Percentiles rank a stretch among this genome's conserved stretches.
phyloP scores from a whole-genome alignment of 805 yeast species.

The Ogataea thermomethanolica region DNA sequence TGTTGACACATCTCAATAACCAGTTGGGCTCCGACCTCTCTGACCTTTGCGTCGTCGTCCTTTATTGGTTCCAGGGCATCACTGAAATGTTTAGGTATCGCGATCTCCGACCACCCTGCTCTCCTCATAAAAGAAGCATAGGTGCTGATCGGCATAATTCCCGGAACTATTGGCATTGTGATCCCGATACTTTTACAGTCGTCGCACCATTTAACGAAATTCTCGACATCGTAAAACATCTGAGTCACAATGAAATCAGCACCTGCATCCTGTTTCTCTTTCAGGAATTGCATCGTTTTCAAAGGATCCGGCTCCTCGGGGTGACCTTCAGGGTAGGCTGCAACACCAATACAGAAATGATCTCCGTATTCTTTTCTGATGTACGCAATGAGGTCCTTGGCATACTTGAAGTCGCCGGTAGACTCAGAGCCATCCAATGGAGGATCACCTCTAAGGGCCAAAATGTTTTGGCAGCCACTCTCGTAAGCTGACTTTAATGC shows the following conservation, averaged over 20 bases:
- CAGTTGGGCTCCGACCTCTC: slow-evolving; percentile 80
- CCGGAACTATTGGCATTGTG: slow-evolving; percentile 87
- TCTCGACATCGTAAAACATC: slow-evolving; percentile 93
- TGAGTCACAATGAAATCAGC: slow-evolving; percentile 94
- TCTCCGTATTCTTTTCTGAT: slow-evolving; percentile 77
- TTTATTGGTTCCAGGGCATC: slow-evolving; percentile 73
- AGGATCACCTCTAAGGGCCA: slow-evolving; percentile 95
- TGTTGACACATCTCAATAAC: slow-evolving; percentile 79
- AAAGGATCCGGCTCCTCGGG: slow-evolving; percentile 72
- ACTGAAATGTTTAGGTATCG: slow-evolving; percentile 70
- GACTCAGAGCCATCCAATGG: slow-evolving; percentile 73
- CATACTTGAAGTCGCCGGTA: slow-evolving; percentile 82
- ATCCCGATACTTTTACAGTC: slow-evolving; percentile 69
- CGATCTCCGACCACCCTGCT: slow-evolving; percentile 89
- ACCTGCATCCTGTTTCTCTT: slow-evolving; percentile 90
- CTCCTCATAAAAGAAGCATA: slow-evolving; percentile 90
- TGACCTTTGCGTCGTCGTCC: slow-evolving; percentile 85
- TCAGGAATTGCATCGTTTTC: slow-evolving; percentile 57
- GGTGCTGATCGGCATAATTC: slow-evolving; percentile 98
- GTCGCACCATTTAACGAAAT: slow-evolving; percentile 78
- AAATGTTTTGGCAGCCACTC: slow-evolving; percentile 91
- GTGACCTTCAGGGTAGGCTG: slow-evolving; percentile 97
- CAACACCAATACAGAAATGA: slow-evolving; percentile 92
- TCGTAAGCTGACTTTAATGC: slow-evolving; percentile 82
- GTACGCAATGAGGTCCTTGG: slow-evolving; percentile 78